Evolutionary conservation across 2,329 filamentous ascomycete genomes (phyloP).

Genomic region (Parascedosporium putredinis): DNA sequence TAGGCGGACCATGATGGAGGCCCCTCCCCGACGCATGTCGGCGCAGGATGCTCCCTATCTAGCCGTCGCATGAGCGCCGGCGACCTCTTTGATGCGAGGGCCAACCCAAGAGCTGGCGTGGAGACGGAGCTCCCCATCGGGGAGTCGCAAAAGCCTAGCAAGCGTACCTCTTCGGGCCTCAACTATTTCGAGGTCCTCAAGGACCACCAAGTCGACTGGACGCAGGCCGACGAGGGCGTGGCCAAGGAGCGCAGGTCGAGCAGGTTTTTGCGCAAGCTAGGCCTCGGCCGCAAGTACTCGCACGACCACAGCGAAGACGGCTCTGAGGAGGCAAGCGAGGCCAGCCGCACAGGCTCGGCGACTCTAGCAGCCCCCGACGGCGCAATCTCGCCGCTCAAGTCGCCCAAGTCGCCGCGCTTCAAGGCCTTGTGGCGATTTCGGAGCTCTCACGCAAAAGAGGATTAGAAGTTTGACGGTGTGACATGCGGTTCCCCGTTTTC

Average conservation of each 20-base stretch:
- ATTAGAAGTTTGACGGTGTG: too few species aligned
- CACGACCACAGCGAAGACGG: slow-evolving; percentile 19
- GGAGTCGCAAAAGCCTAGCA: too few species aligned
- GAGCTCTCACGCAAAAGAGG: slow-evolving; percentile 11
- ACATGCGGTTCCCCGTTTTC: too few species aligned
- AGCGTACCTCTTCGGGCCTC: not conserved
- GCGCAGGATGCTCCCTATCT: not conserved
- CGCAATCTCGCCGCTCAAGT: slow-evolving; percentile 15
- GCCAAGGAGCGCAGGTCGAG: slow-evolving; percentile 13
- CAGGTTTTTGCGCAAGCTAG: slow-evolving; percentile 27
- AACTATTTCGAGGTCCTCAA: slow-evolving; percentile 12
- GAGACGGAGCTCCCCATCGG: not conserved
- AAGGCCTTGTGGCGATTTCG: slow-evolving; percentile 21
- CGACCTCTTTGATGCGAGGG: not conserved
- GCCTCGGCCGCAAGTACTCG: slow-evolving; percentile 13
- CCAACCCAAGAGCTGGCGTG: not conserved
- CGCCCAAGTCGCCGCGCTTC: slow-evolving; percentile 32
- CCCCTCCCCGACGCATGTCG: slow-evolving; percentile 14
- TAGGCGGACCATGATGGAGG: slow-evolving; percentile 28
- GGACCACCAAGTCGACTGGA: slow-evolving; percentile 44
- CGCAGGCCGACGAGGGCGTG: slow-evolving; percentile 40
- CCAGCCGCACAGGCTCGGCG: slow-evolving; percentile 10
- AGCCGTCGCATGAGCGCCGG: not conserved
- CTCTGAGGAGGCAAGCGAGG: slow-evolving; percentile 10
- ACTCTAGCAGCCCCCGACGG: slow-evolving; percentile 22